These are phyloP conservation scores for Chytriomyces confervae DNA, from an alignment of 192 early-diverging fungal species.

Conservation along the genomic window DNA sequence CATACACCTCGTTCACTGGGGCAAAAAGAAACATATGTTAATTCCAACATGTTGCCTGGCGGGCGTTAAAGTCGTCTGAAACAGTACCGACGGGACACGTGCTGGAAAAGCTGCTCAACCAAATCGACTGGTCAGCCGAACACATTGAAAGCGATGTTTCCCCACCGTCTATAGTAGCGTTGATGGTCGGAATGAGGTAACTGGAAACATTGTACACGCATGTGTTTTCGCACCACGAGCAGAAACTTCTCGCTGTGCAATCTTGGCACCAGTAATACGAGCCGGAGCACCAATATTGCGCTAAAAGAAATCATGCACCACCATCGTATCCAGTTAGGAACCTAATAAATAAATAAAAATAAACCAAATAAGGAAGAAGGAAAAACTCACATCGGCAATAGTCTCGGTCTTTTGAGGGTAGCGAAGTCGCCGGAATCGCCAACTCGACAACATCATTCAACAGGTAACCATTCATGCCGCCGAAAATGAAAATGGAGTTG, in stretches of 20 bases:
- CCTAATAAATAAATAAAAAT: not conserved
- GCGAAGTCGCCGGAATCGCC: not conserved
- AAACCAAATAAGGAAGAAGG: not conserved
- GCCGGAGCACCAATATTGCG: conserved; percentile 22
- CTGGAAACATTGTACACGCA: conserved; percentile 7
- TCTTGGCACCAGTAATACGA: conserved; percentile 23
- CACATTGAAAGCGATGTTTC: not conserved
- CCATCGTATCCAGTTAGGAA: not conserved
- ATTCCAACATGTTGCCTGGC: not conserved
- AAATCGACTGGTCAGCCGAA: not conserved
- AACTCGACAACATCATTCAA: conserved; percentile 18
- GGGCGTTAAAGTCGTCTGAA: too few relatives aligned
- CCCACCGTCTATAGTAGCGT: not conserved
- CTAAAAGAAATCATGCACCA: not conserved
- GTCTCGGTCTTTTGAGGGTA: not conserved
- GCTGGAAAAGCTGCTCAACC: not conserved
- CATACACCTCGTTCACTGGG: not conserved
- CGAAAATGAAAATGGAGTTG: conserved; percentile 6
- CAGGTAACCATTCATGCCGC: conserved; percentile 24
- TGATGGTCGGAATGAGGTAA: not conserved
- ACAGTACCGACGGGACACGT: not conserved
- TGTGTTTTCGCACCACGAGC: conserved; percentile 25
- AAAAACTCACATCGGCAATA: conserved; percentile 10
- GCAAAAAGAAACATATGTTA: not conserved
- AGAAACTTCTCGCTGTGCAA: conserved; percentile 13